These are phyloP conservation scores for Paramecium tetraurelia DNA, from an alignment of 73 alveolate genomes.

Conservation along the genomic window DNA sequence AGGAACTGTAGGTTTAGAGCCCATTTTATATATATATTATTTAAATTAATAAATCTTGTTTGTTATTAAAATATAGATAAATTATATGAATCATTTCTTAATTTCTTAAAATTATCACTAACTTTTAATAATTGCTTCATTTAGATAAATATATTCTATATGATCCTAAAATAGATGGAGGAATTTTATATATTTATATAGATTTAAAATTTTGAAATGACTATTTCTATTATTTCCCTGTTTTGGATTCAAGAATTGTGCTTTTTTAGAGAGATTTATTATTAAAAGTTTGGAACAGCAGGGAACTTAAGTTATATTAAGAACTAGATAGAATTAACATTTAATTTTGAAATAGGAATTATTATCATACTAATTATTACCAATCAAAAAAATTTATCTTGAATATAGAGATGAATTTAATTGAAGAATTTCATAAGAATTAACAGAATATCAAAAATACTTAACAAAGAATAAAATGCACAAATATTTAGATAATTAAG, in stretches of 20 bases:
- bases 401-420: slow-evolving; percentile 45
- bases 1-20: slow-evolving; percentile 12
- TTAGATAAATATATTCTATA: no score
- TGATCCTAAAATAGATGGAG: no score
- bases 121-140: no score
- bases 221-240: no score
- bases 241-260: not conserved
- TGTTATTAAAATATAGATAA: not conserved
- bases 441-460: slow-evolving; percentile 40
- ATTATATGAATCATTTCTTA: not conserved
- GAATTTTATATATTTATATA: no score
- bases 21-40: not conserved
- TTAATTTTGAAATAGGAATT: not conserved
- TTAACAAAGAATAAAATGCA: not conserved
- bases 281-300: not conserved
- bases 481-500: slow-evolving; percentile 52
- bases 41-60: not conserved
- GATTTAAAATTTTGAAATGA: not conserved
- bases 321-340: not conserved
- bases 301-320: not conserved
- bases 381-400: not conserved
- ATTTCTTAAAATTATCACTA: not conserved
- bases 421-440: slow-evolving; percentile 51
- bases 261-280: not conserved
- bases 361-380: not conserved